phyloP scores from a whole-genome alignment of 257 asterid genomes.

The Sherardia arvensis region DNA sequence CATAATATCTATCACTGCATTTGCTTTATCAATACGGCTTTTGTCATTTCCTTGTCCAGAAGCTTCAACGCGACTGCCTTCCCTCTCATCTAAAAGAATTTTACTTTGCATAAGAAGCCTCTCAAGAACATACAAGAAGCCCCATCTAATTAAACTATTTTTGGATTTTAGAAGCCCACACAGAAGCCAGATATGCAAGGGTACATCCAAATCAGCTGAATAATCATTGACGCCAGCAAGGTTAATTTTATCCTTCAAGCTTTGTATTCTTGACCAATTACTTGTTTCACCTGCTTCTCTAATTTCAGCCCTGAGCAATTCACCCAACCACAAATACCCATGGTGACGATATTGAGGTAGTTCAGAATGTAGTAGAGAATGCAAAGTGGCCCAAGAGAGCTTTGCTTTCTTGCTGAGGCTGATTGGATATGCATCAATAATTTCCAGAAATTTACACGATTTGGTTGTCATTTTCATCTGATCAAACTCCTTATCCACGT shows the following conservation, averaged over 20 bases:
- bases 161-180: slow-evolving; percentile 92
- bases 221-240: slow-evolving; percentile 77
- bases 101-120: slow-evolving; percentile 93
- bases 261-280: slow-evolving; percentile 66
- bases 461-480: slow-evolving; percentile 68
- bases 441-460: slow-evolving; percentile 57
- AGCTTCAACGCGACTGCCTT: slow-evolving; percentile 60
- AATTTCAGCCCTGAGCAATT: slow-evolving; percentile 81
- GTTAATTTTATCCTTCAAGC: slow-evolving; percentile 62
- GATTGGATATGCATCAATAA: slow-evolving; percentile 40
- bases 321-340: slow-evolving; percentile 96
- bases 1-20: slow-evolving; percentile 87
- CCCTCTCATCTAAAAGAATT: slow-evolving; percentile 95
- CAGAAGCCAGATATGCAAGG: slow-evolving; percentile 89
- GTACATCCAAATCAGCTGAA: slow-evolving; percentile 62
- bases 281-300: slow-evolving; percentile 54
- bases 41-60: slow-evolving; percentile 32
- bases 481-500: slow-evolving; percentile 74
- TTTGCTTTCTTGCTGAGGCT: slow-evolving; percentile 48
- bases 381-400: slow-evolving; percentile 85
- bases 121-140: slow-evolving; percentile 85
- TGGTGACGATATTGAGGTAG: slow-evolving; percentile 71
- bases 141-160: slow-evolving; percentile 65
- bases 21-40: slow-evolving; percentile 89
- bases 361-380: slow-evolving; percentile 96